Base-by-base conservation (phyloP, 2,329 filamentous ascomycete species). In the Teratosphaeria viscida region DNA sequence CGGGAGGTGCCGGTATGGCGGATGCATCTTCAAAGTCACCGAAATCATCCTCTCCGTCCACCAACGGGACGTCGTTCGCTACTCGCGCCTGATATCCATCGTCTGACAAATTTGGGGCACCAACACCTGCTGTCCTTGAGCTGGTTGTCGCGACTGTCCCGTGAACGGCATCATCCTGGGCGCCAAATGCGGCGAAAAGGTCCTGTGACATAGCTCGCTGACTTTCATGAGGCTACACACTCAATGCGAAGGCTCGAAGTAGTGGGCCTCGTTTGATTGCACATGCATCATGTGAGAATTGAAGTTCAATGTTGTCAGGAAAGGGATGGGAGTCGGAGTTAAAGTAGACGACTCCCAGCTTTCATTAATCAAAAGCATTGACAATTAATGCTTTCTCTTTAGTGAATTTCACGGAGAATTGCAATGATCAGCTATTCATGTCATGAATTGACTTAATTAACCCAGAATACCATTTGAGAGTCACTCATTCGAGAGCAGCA, bases 151-250 rank as follows among this genome's bases (percentile, higher is more conserved):
- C 55, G 52, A 56, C 52, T 53, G n/a, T 59, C 29, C 29, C 47
- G 10, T 53, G 49, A 54, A 16, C 55, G 59, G 55, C n/a, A 19
- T 47, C 19, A 23, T 54, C 27, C 29, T 55, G 60, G 16, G 68
- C 63, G 27, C 67, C 77, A 67, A 83, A 83, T 61, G 77, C 81
- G 60, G 78, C 79, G 54, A 81, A 75, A 26, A 83, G 73, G 65
- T 83, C 81, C 59, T 78, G 77, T 56, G 80, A 82, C 80, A 82
- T 82, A 32, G 29, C 7, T 32, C 29, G 29, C 29, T 32, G 29
- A 32, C 5, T 3, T 5, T 32, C 29, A 32, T 32, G n/a, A 23
- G n/a, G 43, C 5, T 49, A 2, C 23, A n/a, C 19, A n/a, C 43
- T 23, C 19, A 5, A 23, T 23, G 43, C 43, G 19, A 49, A 5